Evolutionary conservation across 2,329 filamentous ascomycete species (phyloP).

Genomic region (Cladophialophora bantiana): DNA sequence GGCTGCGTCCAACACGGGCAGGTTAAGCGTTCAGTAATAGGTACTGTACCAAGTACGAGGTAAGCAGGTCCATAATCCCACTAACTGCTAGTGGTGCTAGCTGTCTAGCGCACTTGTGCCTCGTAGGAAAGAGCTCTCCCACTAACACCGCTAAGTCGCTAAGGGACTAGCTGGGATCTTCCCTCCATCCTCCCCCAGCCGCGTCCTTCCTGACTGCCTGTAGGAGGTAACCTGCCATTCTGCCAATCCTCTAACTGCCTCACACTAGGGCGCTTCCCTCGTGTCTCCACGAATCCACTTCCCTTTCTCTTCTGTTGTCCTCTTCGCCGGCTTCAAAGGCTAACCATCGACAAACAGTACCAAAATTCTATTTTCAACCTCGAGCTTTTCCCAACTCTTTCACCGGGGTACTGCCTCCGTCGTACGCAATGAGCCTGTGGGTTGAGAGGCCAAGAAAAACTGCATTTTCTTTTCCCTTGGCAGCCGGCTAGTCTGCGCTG

Average conservation of each 20-base stretch:
- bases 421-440: neutral
- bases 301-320: neutral
- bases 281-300: too few species aligned
- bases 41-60: too few species aligned
- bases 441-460: neutral
- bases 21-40: too few species aligned
- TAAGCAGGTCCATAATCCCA: too few species aligned
- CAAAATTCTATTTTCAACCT: slow-evolving; percentile 18
- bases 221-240: too few species aligned
- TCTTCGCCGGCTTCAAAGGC: neutral
- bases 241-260: too few species aligned
- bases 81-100: too few species aligned
- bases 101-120: too few species aligned
- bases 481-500: slow-evolving; percentile 8
- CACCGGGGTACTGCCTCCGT: neutral
- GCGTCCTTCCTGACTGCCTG: too few species aligned
- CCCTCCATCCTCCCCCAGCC: neutral
- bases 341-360: neutral
- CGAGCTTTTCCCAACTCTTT: neutral
- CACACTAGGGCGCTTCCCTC: neutral
- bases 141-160: too few species aligned
- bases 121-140: too few species aligned
- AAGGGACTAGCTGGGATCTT: neutral
- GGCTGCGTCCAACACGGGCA: too few species aligned
- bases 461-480: neutral